Evolutionary conservation across 2,329 filamentous ascomycete species (phyloP).

Genomic region (Leptographium radiaticola): DNA sequence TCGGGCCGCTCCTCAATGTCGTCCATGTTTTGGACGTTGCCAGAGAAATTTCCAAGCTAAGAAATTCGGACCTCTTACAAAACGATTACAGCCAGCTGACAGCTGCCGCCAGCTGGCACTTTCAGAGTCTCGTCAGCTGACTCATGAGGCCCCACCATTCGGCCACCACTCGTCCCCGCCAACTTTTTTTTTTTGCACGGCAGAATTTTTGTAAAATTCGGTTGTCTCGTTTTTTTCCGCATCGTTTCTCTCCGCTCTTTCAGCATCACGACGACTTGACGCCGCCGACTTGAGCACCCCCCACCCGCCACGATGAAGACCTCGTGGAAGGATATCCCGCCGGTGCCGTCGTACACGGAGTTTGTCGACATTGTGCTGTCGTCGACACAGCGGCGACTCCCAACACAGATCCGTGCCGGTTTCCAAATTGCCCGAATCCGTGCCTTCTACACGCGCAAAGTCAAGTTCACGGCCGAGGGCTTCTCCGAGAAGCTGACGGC

Average conservation of each 20-base stretch:
- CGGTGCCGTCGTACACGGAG: slow-evolving; percentile 84
- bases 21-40: background rate
- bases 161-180: background rate
- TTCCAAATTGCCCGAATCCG: slow-evolving; percentile 94
- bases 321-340: slow-evolving; percentile 60
- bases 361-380: slow-evolving; percentile 96
- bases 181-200: slow-evolving; percentile 3
- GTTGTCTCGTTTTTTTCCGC: background rate
- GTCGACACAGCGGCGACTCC: slow-evolving; percentile 80
- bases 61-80: no score
- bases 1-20: background rate
- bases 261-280: background rate
- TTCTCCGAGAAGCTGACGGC: slow-evolving; percentile 79
- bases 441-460: slow-evolving; percentile 89
- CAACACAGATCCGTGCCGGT: slow-evolving; percentile 78
- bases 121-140: background rate
- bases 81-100: no score
- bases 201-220: slow-evolving; percentile 3
- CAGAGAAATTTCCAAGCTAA: no score
- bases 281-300: background rate
- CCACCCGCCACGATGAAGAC: slow-evolving; percentile 11
- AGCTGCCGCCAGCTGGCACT: background rate
- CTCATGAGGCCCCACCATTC: background rate
- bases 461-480: slow-evolving; percentile 87
- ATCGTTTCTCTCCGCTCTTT: background rate